Conservation (phyloP, 805 yeast genomes). For the Candida railenensis region DNA sequence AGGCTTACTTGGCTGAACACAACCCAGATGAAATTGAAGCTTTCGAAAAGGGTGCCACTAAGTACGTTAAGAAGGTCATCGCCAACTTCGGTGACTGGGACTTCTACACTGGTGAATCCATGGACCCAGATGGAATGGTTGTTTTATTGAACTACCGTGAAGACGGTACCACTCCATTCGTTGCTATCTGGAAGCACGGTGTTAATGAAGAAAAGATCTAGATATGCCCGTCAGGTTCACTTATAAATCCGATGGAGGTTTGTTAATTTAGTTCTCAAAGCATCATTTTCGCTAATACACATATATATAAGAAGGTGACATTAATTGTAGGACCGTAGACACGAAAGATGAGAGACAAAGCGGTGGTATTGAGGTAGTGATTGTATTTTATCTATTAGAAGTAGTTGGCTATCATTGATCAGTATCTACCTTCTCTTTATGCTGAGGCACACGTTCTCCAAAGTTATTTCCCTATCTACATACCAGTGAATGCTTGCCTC, state of each 20-base stretch:
- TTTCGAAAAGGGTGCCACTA: constrained; percentile 96
- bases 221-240: constrained; percentile 21
- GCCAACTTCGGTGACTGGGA: constrained; percentile 98
- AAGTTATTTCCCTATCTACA: constrained; percentile 53
- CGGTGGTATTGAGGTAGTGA: too few relatives aligned
- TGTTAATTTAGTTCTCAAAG: not conserved
- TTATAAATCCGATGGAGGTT: not conserved
- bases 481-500: constrained; percentile 57
- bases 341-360: too few relatives aligned
- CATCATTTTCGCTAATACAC: constrained; percentile 2
- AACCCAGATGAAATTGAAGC: constrained; percentile 83
- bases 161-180: constrained; percentile 97
- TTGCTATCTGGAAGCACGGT: constrained; percentile 99
- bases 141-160: constrained; percentile 99
- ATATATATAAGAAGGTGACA: not conserved
- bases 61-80: constrained; percentile 94
- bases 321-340: too few relatives aligned
- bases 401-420: not conserved
- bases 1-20: constrained; percentile 84
- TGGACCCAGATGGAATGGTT: constrained; percentile 99
- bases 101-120: constrained; percentile 98
- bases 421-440: constrained; percentile 5
- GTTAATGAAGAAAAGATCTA: constrained; percentile 85
- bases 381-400: too few relatives aligned
- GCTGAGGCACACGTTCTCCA: constrained; percentile 66